A percentile compares a stretch with the other conserved stretches of the same genome.
These are phyloP conservation scores for Fomitopsis serialis DNA, from an alignment of 768 basidiomycete species.

Conservation along the genomic window DNA sequence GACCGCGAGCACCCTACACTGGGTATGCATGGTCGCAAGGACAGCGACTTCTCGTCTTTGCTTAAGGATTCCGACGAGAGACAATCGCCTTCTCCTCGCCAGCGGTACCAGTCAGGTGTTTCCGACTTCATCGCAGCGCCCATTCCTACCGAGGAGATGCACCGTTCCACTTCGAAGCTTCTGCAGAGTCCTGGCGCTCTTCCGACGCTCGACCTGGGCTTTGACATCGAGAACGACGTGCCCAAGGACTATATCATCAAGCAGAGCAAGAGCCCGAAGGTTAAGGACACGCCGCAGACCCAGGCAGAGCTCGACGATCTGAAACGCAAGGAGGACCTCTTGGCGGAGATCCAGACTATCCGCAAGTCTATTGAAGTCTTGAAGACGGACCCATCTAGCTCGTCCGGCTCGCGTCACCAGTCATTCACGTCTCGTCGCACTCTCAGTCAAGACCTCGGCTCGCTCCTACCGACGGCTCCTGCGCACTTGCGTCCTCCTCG, in stretches of 20 bases:
- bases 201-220: constrained; percentile 70
- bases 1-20: constrained; percentile 76
- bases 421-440: constrained; percentile 67
- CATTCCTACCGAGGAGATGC: constrained; percentile 53
- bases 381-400: constrained; percentile 51
- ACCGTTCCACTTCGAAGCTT: constrained; percentile 39
- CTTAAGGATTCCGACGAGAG: constrained; percentile 47
- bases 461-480: constrained; percentile 40
- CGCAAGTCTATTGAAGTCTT: constrained; percentile 74
- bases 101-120: constrained; percentile 58
- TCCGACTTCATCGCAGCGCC: constrained; percentile 71
- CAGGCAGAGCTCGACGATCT: constrained; percentile 50
- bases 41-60: constrained; percentile 60
- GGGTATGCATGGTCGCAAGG: constrained; percentile 52
- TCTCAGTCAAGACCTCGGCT: constrained; percentile 60
- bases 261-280: constrained; percentile 26
- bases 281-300: constrained; percentile 23
- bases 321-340: constrained; percentile 63
- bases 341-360: constrained; percentile 75
- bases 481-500: constrained; percentile 68
- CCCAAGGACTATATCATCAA: constrained; percentile 64
- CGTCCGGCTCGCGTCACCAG: constrained; percentile 47
- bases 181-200: constrained; percentile 51
- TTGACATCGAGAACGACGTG: constrained; percentile 69
- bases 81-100: constrained; percentile 43